Evolutionary conservation across 2,329 filamentous ascomycete genomes (phyloP).

Genomic region (Escovopsis sp.): DNA sequence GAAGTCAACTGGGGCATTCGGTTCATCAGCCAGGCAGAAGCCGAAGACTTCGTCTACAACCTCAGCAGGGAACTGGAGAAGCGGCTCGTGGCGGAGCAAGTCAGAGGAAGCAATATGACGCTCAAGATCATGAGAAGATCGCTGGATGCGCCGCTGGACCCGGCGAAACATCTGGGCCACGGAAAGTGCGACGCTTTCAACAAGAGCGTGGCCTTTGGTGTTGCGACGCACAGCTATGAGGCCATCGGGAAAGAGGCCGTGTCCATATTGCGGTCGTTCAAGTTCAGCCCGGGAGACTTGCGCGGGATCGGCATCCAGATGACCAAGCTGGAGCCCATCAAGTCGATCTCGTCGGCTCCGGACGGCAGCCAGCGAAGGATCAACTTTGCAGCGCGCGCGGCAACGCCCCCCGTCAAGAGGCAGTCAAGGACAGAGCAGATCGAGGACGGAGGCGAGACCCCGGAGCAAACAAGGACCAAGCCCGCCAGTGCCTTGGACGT

Average conservation of each 20-base stretch:
- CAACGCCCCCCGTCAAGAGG: slow-evolving; percentile 25
- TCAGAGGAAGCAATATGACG: slow-evolving; percentile 77
- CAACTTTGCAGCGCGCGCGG: slow-evolving; percentile 47
- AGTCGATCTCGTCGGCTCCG: slow-evolving; percentile 34
- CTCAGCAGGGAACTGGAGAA: slow-evolving; percentile 75
- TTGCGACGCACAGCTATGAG: slow-evolving; percentile 64
- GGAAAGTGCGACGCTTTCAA: slow-evolving; percentile 92
- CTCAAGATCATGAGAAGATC: slow-evolving; percentile 91
- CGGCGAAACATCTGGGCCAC: slow-evolving; percentile 85
- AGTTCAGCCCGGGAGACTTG: slow-evolving; percentile 82
- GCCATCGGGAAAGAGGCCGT: slow-evolving; percentile 68
- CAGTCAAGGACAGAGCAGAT: slow-evolving; percentile 30
- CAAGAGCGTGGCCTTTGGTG: slow-evolving; percentile 69
- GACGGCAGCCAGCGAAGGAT: slow-evolving; percentile 71
- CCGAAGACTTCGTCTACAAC: slow-evolving; percentile 78
- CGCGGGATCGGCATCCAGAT: slow-evolving; percentile 85
- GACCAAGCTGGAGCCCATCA: slow-evolving; percentile 78
- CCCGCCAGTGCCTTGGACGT: slow-evolving; percentile 17
- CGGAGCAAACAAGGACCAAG: slow-evolving; percentile 13
- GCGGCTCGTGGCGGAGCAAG: slow-evolving; percentile 65
- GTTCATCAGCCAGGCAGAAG: slow-evolving; percentile 83
- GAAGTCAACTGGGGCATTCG: slow-evolving; percentile 98
- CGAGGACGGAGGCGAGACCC: slow-evolving; percentile 29
- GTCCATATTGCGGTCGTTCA: slow-evolving; percentile 67
- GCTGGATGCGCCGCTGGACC: slow-evolving; percentile 75